phyloP scores from a whole-genome alignment of 352 stramenopile species.

The Phytopythium litorale region DNA sequence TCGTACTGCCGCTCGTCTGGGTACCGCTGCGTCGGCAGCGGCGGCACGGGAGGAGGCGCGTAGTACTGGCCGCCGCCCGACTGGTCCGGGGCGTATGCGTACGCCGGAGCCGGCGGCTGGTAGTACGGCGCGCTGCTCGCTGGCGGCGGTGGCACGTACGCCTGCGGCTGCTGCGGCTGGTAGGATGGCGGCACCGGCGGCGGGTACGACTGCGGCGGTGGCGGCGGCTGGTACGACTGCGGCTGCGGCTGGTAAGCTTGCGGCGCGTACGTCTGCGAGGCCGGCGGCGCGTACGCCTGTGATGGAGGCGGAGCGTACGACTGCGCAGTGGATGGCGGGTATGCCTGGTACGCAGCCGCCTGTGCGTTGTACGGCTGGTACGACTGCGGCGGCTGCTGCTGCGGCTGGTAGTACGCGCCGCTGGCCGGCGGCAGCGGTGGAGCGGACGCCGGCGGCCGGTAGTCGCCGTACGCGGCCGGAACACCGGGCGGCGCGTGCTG shows the following conservation, averaged over 20 bases:
- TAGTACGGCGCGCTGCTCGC: constrained; percentile 6
- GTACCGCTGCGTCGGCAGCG: constrained; percentile 14
- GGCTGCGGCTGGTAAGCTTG: constrained; percentile 4
- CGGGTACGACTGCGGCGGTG: constrained; percentile 10
- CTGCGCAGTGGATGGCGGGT: constrained; percentile 7
- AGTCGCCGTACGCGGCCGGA: not conserved
- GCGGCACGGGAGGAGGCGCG: constrained; percentile 3
- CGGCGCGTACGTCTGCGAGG: not conserved
- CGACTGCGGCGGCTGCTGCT: constrained; percentile 1
- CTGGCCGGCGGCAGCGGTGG: constrained; percentile 3
- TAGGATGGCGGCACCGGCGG: constrained; percentile 5
- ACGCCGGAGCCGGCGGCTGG: constrained; percentile 10
- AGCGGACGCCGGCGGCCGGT: constrained; percentile 4
- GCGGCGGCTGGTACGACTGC: not conserved
- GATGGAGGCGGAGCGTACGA: constrained; percentile 8
- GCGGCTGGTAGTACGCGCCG: constrained; percentile 8
- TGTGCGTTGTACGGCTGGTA: not conserved
- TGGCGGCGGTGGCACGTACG: not conserved
- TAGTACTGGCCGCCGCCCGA: constrained; percentile 7
- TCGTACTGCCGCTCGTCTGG: constrained; percentile 11
- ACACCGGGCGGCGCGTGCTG: not conserved
- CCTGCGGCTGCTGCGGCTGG: not conserved
- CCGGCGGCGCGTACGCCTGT: constrained; percentile 7
- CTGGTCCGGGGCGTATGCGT: constrained; percentile 10
- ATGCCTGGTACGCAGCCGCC: constrained; percentile 5